These are phyloP conservation scores for Pyrrhoderma lamaoense DNA, from an alignment of 1,284 basidiomycete species.

Conservation along the genomic window DNA sequence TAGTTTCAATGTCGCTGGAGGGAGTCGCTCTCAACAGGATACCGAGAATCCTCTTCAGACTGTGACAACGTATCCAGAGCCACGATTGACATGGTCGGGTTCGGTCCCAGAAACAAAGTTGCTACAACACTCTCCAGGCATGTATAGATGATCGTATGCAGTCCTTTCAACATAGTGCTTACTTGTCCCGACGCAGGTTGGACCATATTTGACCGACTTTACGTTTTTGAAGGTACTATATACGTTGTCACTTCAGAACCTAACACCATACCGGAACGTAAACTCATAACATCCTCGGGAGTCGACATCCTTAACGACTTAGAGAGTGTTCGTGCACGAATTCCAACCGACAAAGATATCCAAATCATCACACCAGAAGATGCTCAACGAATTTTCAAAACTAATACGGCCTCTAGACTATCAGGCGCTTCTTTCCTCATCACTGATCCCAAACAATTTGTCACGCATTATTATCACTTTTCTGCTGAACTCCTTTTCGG, in stretches of 20 bases:
- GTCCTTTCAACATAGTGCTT: too few relatives aligned
- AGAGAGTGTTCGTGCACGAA: conserved; percentile 38
- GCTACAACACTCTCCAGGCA: conserved; percentile 14
- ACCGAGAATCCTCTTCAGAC: background rate
- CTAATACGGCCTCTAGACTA: conserved; percentile 22
- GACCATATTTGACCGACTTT: conserved; percentile 78
- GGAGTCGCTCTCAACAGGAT: background rate
- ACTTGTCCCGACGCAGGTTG: conserved; percentile 43
- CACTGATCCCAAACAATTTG: conserved; percentile 79
- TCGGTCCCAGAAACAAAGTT: conserved; percentile 16
- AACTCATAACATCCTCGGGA: conserved; percentile 52
- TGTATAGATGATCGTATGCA: background rate
- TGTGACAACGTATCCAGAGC: conserved; percentile 7
- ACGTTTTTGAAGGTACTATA: conserved; percentile 68
- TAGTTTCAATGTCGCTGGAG: background rate
- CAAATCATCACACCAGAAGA: conserved; percentile 63
- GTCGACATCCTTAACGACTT: conserved; percentile 30
- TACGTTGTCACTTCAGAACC: conserved; percentile 63
- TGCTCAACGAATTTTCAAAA: conserved; percentile 67
- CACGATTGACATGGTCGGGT: conserved; percentile 13
- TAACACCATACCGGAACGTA: conserved; percentile 43
- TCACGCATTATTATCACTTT: conserved; percentile 80
- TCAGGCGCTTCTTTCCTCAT: conserved; percentile 49
- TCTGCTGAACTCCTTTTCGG: conserved; percentile 85
- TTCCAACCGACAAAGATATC: conserved; percentile 73